phyloP scores from a whole-genome alignment of 2,329 filamentous ascomycete genomes.

The Diaporthe vaccinii region DNA sequence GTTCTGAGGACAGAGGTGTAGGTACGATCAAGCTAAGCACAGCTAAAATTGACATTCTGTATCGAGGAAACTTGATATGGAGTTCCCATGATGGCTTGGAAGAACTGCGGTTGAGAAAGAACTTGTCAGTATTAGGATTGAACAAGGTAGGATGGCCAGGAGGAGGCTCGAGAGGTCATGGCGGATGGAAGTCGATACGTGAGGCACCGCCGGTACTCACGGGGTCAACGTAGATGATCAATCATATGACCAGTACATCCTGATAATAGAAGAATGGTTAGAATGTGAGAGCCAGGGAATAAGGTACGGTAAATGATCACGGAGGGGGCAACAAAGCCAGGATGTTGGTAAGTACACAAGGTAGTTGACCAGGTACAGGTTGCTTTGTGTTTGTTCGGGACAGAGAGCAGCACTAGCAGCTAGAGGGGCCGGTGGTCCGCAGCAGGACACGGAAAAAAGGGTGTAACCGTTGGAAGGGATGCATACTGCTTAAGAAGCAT shows the following conservation, averaged over 20 bases:
- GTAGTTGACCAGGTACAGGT: neutral
- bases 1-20: neutral
- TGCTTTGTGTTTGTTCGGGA: neutral
- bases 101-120: neutral
- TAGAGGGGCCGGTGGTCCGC: neutral
- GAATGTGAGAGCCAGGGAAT: too few relatives aligned
- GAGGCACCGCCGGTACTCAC: neutral
- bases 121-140: neutral
- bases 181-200: neutral
- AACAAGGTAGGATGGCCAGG: neutral
- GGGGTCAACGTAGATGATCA: neutral
- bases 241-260: too few relatives aligned
- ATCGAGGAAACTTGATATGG: too few relatives aligned
- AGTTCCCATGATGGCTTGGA: neutral
- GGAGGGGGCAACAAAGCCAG: neutral
- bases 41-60: neutral
- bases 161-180: too few relatives aligned
- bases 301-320: neutral
- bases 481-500: too few relatives aligned
- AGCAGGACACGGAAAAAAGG: neutral
- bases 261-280: too few relatives aligned
- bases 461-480: neutral
- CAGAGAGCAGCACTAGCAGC: neutral
- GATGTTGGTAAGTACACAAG: neutral
- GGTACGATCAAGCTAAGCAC: neutral